Evolutionary conservation across 2,329 filamentous ascomycete genomes (phyloP).

Genomic region (Penicillium sp.): DNA sequence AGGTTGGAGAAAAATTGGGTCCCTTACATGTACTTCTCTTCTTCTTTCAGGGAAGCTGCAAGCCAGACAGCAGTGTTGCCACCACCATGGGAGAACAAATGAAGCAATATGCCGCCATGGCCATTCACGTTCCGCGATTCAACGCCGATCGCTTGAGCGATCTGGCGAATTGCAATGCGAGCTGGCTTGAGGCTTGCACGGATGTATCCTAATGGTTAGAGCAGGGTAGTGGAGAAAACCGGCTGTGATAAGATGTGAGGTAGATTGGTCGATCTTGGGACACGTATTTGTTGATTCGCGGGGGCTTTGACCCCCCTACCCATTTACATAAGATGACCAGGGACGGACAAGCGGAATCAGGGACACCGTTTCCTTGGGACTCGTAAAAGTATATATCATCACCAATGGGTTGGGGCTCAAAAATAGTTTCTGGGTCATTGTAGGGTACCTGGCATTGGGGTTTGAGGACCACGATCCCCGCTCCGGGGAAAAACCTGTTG

Average conservation of each 20-base stretch:
- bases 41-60: constrained; percentile 19
- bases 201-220: constrained; percentile 17
- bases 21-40: background rate
- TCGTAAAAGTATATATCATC: constrained; percentile 17
- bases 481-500: background rate
- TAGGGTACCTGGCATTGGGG: constrained; percentile 3
- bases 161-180: constrained; percentile 15
- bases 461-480: constrained; percentile 1
- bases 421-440: constrained; percentile 5
- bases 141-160: background rate
- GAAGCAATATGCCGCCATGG: constrained; percentile 16
- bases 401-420: constrained; percentile 12
- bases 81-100: constrained; percentile 27
- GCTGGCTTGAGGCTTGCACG: constrained; percentile 20
- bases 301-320: constrained; percentile 28
- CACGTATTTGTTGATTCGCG: constrained; percentile 28
- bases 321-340: constrained; percentile 29
- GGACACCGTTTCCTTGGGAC: background rate
- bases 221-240: constrained; percentile 15
- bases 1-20: constrained; percentile 4
- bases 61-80: constrained; percentile 21
- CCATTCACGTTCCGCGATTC: background rate
- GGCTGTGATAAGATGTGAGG: constrained; percentile 20
- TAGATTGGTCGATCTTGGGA: constrained; percentile 19
- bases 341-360: constrained; percentile 8